A percentile compares a stretch with the other conserved stretches of the same genome.
These are phyloP conservation scores for Ascochyta clinopodiicola DNA, from an alignment of 2,329 filamentous ascomycete genomes.

Conservation along the genomic window DNA sequence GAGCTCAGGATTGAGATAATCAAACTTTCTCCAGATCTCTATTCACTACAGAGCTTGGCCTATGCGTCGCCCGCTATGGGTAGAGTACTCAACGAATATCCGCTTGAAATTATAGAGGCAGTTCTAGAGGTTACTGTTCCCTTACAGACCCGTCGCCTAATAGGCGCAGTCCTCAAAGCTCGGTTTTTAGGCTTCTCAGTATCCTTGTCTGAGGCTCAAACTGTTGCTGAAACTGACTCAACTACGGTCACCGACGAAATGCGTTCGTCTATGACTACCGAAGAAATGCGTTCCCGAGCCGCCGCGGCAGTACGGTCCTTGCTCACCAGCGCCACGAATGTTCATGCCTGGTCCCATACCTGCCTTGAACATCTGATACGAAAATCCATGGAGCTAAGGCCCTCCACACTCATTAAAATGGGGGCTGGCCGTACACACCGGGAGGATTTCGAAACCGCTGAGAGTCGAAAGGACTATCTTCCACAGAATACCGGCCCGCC, in stretches of 20 bases:
- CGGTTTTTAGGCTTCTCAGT: not conserved
- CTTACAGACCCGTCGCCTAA: not conserved
- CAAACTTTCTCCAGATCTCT: constrained; percentile 9
- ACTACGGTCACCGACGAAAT: not conserved
- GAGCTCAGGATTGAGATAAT: constrained; percentile 16
- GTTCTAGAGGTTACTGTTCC: constrained; percentile 14
- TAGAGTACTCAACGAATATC: constrained; percentile 14
- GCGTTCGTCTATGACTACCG: not conserved
- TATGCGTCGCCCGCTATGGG: constrained; percentile 14
- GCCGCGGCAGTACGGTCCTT: constrained; percentile 5
- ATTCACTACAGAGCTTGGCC: constrained; percentile 11
- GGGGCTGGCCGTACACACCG: not conserved
- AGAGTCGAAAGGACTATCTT: constrained; percentile 15
- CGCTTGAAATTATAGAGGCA: constrained; percentile 16
- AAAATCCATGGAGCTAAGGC: constrained; percentile 10
- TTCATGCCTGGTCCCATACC: constrained; percentile 13
- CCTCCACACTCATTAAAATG: constrained; percentile 9
- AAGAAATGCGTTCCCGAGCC: not conserved
- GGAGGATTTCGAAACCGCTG: constrained; percentile 10
- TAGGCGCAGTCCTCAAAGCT: not conserved
- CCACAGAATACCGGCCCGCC: constrained; percentile 13
- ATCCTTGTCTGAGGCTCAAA: constrained; percentile 2
- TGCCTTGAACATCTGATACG: constrained; percentile 18
- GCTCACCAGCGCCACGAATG: constrained; percentile 6
- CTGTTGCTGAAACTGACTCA: not conserved